Evolutionary conservation across 2,329 filamentous ascomycete genomes (phyloP).

Genomic region (Diaporthe ilicicola): DNA sequence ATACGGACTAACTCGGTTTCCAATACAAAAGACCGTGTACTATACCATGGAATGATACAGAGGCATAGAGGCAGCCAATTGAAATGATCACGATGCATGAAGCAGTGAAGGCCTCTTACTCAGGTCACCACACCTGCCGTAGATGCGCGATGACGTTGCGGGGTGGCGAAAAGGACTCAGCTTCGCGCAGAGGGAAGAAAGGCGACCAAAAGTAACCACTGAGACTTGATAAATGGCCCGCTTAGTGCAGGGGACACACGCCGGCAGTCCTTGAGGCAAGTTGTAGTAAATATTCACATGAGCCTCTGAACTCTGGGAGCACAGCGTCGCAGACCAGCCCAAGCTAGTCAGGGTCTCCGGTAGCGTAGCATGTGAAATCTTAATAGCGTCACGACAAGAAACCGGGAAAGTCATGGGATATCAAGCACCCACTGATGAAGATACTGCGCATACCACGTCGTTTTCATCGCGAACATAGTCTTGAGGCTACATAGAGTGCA

Average conservation of each 20-base stretch:
- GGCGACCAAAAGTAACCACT: not conserved
- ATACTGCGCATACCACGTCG: not conserved
- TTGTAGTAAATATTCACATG: not conserved
- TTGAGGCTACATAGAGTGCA: not conserved
- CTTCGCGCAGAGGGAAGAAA: not conserved
- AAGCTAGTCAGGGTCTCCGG: not conserved
- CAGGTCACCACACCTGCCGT: conserved; percentile 10
- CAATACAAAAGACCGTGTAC: conserved; percentile 36
- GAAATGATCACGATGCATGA: conserved; percentile 27
- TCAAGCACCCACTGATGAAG: not conserved
- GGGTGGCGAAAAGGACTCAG: conserved; percentile 23
- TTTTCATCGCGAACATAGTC: not conserved
- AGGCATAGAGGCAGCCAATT: conserved; percentile 30
- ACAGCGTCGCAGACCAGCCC: not conserved
- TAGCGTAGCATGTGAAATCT: conserved; percentile 20
- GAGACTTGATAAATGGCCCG: not conserved
- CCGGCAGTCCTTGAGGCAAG: not conserved
- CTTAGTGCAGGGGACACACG: too few relatives aligned
- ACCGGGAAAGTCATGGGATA: not conserved
- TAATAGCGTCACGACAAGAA: not conserved
- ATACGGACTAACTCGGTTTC: conserved; percentile 9
- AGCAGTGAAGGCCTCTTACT: not conserved
- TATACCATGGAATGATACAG: conserved; percentile 35
- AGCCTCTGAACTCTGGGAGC: not conserved
- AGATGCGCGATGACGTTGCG: conserved; percentile 30